Base-by-base conservation (phyloP, 768 basidiomycete species). In the Pleurotus tuber-regium region DNA sequence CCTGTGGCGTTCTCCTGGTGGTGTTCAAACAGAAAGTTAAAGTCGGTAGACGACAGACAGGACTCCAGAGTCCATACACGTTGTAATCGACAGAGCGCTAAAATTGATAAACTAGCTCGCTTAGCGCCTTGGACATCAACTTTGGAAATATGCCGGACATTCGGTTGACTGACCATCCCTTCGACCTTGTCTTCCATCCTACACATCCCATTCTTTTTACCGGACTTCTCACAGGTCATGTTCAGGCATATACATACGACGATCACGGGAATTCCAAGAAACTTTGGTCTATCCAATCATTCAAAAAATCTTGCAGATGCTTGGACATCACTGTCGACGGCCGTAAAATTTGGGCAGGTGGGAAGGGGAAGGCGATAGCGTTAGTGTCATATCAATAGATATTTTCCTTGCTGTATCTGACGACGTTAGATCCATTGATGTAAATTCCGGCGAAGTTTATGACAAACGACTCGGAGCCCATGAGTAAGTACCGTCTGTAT, bases 111-210 rank as follows among this genome's bases (percentile, higher is more conserved):
- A n/a, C n/a, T n/a, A n/a, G n/a, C n/a, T n/a, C n/a, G n/a, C n/a
- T 14, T 16, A 38, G 35, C 35, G 35, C n/a, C 12, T 19, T n/a
- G 7, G 11, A 36, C 8, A n/a, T 12, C 35, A 36, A 36, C 10
- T 36, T 36, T 19, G 19, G 35, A 36, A 36, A 36, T 6, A 78
- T 78, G 77, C 74, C 77, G 51, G 75, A 90, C 70, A 85, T 93
- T 43, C 73, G 77, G 18, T 76, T 87, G 39, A 83, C 82, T 42
- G 80, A 83, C 6, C 89, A 96, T 66, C 82, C 94, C 24, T 97
- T 96, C 68, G 95, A 96, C 71, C 72, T 97, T 35, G 80, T 78
- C 1, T 98, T 97, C 61, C 92, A 96, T 60, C 93, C 95, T 0
- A 75, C 73, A 4, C 61, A 78, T 42, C 70, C 84, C 1, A 75